Conservation (phyloP, 345 rosid species). For the Erysimum cheiranthoides region DNA sequence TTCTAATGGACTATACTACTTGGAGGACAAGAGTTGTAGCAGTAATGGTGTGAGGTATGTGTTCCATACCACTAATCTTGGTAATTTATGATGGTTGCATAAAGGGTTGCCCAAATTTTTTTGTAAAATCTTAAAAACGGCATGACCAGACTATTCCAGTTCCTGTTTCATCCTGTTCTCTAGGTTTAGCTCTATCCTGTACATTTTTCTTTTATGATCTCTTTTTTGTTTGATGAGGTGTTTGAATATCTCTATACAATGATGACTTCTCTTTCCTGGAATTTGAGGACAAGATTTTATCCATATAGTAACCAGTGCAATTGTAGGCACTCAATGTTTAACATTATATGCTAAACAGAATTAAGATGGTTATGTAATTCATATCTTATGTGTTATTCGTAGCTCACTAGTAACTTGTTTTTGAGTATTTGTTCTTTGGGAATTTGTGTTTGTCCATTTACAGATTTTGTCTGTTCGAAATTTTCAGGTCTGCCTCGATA, state of each 20-base stretch:
- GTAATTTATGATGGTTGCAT: not conserved
- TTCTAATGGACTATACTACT: constrained; percentile 49
- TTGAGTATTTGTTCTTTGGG: not conserved
- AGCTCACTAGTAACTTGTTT: constrained; percentile 22
- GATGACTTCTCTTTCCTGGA: constrained; percentile 10
- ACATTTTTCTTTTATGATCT: not conserved
- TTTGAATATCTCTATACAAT: constrained; percentile 12
- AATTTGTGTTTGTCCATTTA: constrained; percentile 18
- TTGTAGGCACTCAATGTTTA: constrained; percentile 11
- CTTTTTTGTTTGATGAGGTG: constrained; percentile 1
- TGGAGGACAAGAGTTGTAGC: constrained; percentile 40
- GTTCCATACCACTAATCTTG: constrained; percentile 21
- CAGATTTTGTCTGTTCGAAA: constrained; percentile 11
- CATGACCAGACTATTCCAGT: not conserved
- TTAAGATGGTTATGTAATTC: not conserved
- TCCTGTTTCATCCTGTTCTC: not conserved
- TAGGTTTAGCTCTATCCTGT: constrained; percentile 5
- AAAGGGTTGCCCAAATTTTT: not conserved
- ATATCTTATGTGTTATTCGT: constrained; percentile 5
- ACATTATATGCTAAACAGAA: not conserved
- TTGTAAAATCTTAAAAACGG: not conserved
- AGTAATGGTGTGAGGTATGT: constrained; percentile 42
- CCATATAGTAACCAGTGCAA: constrained; percentile 6
- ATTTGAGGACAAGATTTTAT: constrained; percentile 1
- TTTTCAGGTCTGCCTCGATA: constrained; percentile 58